These are phyloP conservation scores for Diphasiastrum complanatum DNA, from an alignment of 83 land plant genomes.

Conservation along the genomic window DNA sequence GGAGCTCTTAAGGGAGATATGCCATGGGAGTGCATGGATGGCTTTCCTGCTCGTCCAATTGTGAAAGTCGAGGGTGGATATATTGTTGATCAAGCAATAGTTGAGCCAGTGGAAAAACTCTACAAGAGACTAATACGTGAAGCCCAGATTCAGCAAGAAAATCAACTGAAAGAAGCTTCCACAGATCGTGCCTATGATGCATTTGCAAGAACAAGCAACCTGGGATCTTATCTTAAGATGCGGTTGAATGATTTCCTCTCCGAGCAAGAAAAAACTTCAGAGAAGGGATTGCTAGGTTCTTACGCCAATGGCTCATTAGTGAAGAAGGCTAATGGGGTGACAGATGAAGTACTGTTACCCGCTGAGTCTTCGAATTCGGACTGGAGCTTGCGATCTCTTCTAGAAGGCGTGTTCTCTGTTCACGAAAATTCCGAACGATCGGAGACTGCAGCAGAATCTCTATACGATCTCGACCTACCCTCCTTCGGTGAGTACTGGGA, in stretches of 20 bases:
- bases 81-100: not conserved
- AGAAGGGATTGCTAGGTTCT: too few species aligned
- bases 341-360: too few species aligned
- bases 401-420: constrained; percentile 1
- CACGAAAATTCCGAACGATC: not conserved
- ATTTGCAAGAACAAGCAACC: too few species aligned
- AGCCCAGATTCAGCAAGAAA: not conserved
- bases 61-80: constrained; percentile 2
- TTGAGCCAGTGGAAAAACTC: not conserved
- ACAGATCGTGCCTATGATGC: constrained; percentile 1
- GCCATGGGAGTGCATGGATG: constrained; percentile 1
- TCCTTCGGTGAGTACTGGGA: constrained; percentile 8
- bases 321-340: too few species aligned
- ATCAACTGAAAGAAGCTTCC: not conserved
- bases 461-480: constrained; percentile 2
- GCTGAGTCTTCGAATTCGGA: too few species aligned
- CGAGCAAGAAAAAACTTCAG: too few species aligned
- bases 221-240: too few species aligned
- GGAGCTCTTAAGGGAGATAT: constrained; percentile 1
- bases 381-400: not conserved
- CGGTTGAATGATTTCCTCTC: too few species aligned
- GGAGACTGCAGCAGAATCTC: not conserved
- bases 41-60: constrained; percentile 5
- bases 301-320: too few species aligned
- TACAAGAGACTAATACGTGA: constrained; percentile 1